phyloP scores from a whole-genome alignment of 2,329 filamentous ascomycete genomes.

The Paraphoma sp. region DNA sequence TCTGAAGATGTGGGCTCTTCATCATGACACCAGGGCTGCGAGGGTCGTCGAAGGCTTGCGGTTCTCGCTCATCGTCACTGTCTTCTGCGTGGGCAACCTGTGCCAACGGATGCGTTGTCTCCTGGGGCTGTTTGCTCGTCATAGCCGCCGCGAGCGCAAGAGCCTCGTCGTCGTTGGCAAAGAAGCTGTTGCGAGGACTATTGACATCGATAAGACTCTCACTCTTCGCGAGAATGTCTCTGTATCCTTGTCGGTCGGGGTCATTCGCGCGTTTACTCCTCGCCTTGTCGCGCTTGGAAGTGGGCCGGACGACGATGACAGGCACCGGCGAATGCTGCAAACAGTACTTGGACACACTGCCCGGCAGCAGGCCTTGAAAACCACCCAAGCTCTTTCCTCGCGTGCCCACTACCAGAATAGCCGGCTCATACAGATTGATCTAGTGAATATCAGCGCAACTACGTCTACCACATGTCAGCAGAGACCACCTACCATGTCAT shows the following conservation, averaged over 20 bases:
- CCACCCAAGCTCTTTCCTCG: constrained; percentile 83
- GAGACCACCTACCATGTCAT: constrained; percentile 75
- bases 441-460: constrained; percentile 45
- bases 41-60: constrained; percentile 26
- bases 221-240: constrained; percentile 75
- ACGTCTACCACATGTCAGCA: background rate
- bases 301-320: constrained; percentile 88
- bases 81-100: constrained; percentile 33
- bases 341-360: constrained; percentile 93
- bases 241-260: constrained; percentile 76
- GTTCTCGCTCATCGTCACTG: constrained; percentile 24
- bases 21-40: constrained; percentile 45
- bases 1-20: constrained; percentile 49
- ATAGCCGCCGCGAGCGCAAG: constrained; percentile 58
- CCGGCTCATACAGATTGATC: constrained; percentile 92
- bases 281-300: constrained; percentile 87
- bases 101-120: constrained; percentile 37
- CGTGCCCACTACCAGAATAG: constrained; percentile 89
- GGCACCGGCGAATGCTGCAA: constrained; percentile 92
- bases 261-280: constrained; percentile 84
- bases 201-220: constrained; percentile 61
- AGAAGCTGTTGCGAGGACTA: constrained; percentile 54
- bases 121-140: constrained; percentile 46
- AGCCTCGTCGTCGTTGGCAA: constrained; percentile 52
- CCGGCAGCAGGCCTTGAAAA: constrained; percentile 84